These are phyloP conservation scores for Martiniozyma abietophila DNA, from an alignment of 805 yeast genomes.

Conservation along the genomic window DNA sequence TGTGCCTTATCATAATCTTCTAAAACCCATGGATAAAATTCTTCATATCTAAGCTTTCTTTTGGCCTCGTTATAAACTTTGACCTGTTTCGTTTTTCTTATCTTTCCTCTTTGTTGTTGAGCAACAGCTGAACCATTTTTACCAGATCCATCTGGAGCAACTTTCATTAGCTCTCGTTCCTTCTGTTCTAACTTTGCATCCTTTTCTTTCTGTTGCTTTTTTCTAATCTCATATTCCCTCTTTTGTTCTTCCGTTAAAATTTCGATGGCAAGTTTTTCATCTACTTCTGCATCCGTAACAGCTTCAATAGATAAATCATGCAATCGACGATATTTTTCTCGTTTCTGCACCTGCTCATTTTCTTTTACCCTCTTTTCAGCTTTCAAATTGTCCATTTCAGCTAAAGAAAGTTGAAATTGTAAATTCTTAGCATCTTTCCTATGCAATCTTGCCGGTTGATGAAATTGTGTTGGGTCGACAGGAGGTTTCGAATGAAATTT, in stretches of 20 bases:
- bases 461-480: conserved; percentile 66
- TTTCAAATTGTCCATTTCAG: conserved; percentile 61
- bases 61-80: conserved; percentile 74
- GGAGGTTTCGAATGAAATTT: conserved; percentile 2
- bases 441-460: conserved; percentile 78
- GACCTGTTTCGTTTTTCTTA: conserved; percentile 70
- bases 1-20: conserved; percentile 94
- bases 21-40: conserved; percentile 95
- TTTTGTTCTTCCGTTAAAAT: conserved; percentile 34
- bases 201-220: conserved; percentile 19
- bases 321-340: conserved; percentile 24
- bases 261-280: conserved; percentile 23
- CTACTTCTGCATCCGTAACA: conserved; percentile 19
- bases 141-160: conserved; percentile 91
- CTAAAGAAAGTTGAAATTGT: conserved; percentile 75
- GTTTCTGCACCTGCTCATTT: conserved; percentile 29
- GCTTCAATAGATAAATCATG: conserved; percentile 3
- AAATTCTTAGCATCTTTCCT: conserved; percentile 89
- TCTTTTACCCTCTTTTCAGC: conserved; percentile 36
- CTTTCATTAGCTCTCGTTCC: conserved; percentile 48
- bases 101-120: conserved; percentile 1
- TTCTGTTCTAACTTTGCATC: conserved; percentile 29
- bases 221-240: conserved; percentile 20
- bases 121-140: conserved; percentile 7
- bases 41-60: conserved; percentile 83